Evolutionary conservation across 129 eudicot genomes (phyloP), one percentile per base, ranked within the genome.

Genomic region (Lonicera japonica): DNA sequence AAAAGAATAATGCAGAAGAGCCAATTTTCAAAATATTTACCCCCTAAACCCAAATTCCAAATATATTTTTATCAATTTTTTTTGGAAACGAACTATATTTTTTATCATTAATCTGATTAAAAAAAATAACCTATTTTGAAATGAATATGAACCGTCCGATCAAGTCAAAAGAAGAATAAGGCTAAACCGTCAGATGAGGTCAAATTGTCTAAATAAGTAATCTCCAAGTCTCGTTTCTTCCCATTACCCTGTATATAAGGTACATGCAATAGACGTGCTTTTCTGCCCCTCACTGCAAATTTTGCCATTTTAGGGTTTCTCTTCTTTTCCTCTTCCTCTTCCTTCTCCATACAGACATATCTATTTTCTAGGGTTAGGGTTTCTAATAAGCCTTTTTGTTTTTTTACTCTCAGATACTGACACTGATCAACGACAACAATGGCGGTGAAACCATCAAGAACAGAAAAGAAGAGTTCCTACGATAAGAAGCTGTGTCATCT

Each of bases 401-500:
- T 24, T 6, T n/a, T n/a, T n/a, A n/a, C 17, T 24, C 29, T 0
- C 29, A 9, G n/a, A 64, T 9, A 29, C 36, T 29, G 13, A 64
- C 3, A n/a, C n/a, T n/a, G n/a, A n/a, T n/a, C n/a, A n/a, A n/a
- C n/a, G n/a, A n/a, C 16, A 1, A 7, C 47, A 54, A 77, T 77
- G 82, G 82, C 77, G 3, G 68, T 65, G 0, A 78, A 78, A 54
- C 5, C 39, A 8, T 41, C 74, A 3, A 78, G 73, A 36, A 68
- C 78, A 8, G 75, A 63, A 5, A 78, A 73, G 75, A 78, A 78
- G 66, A 48, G 53, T 8, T 25, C 52, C 0, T 73, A 73, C 48
- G 79, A 78, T 21, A 8, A 48, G 60, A 78, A 69, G 54, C 60
- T 78, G 11, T 73, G 83, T 38, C 8, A 65, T 0, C 66, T 78